These are phyloP conservation scores for Pythium guiyangense DNA, from an alignment of 352 stramenopile genomes.

Conservation along the genomic window DNA sequence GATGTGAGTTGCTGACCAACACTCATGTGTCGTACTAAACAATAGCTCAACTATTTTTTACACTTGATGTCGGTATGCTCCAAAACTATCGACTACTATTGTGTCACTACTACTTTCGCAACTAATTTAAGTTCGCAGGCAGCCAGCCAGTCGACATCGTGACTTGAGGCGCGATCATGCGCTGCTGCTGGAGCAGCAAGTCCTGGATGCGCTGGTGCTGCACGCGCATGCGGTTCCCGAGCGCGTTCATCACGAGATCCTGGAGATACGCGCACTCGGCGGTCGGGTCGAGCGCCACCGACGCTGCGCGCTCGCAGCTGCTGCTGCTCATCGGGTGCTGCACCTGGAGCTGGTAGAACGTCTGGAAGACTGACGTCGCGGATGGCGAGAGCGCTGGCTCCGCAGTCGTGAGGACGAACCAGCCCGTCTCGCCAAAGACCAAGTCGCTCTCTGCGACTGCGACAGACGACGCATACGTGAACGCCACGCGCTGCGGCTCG, in stretches of 20 bases:
- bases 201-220: slow-evolving; percentile 12
- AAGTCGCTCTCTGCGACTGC: slow-evolving; percentile 9
- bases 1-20: not conserved
- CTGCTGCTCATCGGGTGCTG: not conserved
- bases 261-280: slow-evolving; percentile 8
- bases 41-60: not conserved
- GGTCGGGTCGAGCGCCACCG: not conserved
- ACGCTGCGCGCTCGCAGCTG: not conserved
- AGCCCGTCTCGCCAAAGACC: slow-evolving; percentile 8
- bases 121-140: not conserved
- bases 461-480: slow-evolving; percentile 9
- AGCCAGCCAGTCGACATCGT: too few species aligned
- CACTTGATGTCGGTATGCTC: not conserved
- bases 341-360: slow-evolving; percentile 13
- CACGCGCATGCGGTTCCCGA: slow-evolving; percentile 13
- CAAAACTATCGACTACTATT: too few species aligned
- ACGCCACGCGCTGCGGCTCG: not conserved
- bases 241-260: slow-evolving; percentile 11
- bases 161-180: not conserved
- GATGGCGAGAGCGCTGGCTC: not conserved
- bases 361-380: slow-evolving; percentile 8
- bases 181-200: slow-evolving; percentile 1
- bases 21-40: not conserved
- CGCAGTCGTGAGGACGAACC: slow-evolving; percentile 3
- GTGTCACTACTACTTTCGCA: too few species aligned